Evolutionary conservation across 225 moss, liverwort and hornwort genomes (phyloP).

Genomic region (Anthoceros angustus): DNA sequence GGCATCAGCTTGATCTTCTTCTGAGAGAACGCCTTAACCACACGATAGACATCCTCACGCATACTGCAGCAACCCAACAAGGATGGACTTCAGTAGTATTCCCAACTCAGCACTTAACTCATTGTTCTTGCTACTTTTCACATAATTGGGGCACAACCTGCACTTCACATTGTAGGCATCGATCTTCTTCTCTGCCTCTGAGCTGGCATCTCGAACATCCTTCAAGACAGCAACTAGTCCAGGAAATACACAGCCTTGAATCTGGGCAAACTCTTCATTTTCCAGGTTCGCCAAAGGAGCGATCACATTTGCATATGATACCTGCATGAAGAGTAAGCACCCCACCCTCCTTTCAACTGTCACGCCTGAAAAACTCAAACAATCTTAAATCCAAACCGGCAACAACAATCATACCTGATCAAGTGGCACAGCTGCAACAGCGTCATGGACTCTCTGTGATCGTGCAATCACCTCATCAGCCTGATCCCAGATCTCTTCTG

Average conservation of each 20-base stretch:
- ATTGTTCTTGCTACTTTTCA: neutral
- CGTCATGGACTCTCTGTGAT: slow-evolving; percentile 54
- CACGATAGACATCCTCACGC: slow-evolving; percentile 78
- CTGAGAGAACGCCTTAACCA: slow-evolving; percentile 71
- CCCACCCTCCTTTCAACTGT: neutral
- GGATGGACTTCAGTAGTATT: neutral
- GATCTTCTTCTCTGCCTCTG: slow-evolving; percentile 85
- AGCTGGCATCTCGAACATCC: slow-evolving; percentile 82
- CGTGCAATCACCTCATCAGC: slow-evolving; percentile 57
- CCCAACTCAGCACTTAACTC: neutral
- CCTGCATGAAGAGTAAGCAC: slow-evolving; percentile 18
- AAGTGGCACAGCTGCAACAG: slow-evolving; percentile 60
- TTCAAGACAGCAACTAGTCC: slow-evolving; percentile 71
- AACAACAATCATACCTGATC: slow-evolving; percentile 31
- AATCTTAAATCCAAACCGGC: neutral
- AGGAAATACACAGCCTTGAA: slow-evolving; percentile 87
- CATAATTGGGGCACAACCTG: slow-evolving; percentile 28
- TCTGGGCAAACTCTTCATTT: slow-evolving; percentile 59
- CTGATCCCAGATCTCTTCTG: slow-evolving; percentile 52
- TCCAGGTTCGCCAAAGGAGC: slow-evolving; percentile 83
- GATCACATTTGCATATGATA: slow-evolving; percentile 72
- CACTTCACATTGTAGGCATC: slow-evolving; percentile 72
- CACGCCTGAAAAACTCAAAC: neutral
- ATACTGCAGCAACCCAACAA: slow-evolving; percentile 31
- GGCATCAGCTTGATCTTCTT: slow-evolving; percentile 45